phyloP scores from a whole-genome alignment of 1,284 basidiomycete genomes.

The Malassezia arunalokei region DNA sequence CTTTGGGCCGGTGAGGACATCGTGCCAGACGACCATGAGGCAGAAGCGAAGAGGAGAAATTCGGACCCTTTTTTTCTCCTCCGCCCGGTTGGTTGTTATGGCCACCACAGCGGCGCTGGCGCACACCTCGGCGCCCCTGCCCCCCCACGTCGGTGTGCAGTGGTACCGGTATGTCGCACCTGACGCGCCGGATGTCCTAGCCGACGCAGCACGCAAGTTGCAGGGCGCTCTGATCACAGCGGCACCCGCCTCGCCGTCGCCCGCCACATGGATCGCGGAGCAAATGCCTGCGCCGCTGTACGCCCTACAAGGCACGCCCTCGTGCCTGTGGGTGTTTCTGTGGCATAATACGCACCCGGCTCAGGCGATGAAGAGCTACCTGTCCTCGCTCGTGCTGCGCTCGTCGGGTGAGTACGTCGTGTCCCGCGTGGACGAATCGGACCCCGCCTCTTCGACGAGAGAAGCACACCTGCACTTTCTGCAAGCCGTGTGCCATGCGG shows the following conservation, averaged over 20 bases:
- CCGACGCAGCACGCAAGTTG: background rate
- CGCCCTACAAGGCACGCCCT: background rate
- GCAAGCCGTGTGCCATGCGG: background rate
- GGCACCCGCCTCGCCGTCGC: background rate
- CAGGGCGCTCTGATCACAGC: background rate
- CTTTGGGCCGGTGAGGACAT: no score
- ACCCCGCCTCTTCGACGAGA: background rate
- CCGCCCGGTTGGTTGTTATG: no score
- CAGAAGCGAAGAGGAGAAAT: no score
- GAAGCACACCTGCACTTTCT: background rate
- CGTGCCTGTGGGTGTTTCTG: background rate
- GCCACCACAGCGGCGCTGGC: no score
- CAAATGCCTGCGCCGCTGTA: background rate
- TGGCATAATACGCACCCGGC: background rate
- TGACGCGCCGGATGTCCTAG: background rate
- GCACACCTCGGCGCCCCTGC: background rate
- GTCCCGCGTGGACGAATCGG: background rate
- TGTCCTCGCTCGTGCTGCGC: background rate
- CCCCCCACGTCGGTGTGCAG: background rate
- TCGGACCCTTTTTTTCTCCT: no score
- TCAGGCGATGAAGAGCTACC: background rate
- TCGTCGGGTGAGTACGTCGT: background rate
- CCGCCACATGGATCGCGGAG: background rate
- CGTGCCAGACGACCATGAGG: no score
- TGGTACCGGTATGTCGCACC: background rate